A percentile compares a stretch with the other conserved stretches of the same genome.
Evolutionary conservation across 139 green algal genomes (phyloP).

Genomic region (Dunaliella primolecta): DNA sequence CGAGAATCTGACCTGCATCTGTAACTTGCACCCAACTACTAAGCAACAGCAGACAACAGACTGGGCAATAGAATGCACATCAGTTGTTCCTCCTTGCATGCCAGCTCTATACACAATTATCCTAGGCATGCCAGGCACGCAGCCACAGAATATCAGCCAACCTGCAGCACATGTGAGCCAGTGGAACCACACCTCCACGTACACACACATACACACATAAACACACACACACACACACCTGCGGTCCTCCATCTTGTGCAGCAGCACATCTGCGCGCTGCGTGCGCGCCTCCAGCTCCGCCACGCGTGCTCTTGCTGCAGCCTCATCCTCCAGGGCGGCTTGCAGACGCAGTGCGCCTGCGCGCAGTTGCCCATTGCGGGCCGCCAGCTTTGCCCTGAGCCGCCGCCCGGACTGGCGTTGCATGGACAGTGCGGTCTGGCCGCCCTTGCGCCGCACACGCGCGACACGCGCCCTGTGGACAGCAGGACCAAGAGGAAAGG

Average conservation of each 20-base stretch:
- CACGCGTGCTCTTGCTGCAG: neutral
- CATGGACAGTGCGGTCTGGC: neutral
- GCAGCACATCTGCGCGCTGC: slow-evolving; percentile 18
- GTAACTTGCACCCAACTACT: too few relatives aligned
- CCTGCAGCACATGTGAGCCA: neutral
- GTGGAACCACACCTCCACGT: neutral
- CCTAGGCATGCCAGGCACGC: too few relatives aligned
- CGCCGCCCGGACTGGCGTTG: neutral
- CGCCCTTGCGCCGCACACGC: neutral
- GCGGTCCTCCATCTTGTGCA: slow-evolving; percentile 36
- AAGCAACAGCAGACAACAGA: too few relatives aligned
- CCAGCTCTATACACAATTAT: too few relatives aligned
- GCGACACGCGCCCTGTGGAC: neutral
- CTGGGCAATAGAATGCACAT: too few relatives aligned
- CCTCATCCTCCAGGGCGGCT: neutral
- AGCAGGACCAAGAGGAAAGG: too few relatives aligned
- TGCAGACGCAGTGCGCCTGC: neutral
- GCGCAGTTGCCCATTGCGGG: neutral
- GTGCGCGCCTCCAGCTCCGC: neutral
- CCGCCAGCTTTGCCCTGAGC: neutral
- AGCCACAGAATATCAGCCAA: neutral
- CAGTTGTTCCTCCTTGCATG: too few relatives aligned
- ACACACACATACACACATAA: neutral
- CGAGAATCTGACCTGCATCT: too few relatives aligned
- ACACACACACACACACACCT: slow-evolving; percentile 18